Evolutionary conservation across 2,329 filamentous ascomycete species (phyloP), one percentile per base, ranked within the genome.

Genomic region (Fusarium armeniacum): DNA sequence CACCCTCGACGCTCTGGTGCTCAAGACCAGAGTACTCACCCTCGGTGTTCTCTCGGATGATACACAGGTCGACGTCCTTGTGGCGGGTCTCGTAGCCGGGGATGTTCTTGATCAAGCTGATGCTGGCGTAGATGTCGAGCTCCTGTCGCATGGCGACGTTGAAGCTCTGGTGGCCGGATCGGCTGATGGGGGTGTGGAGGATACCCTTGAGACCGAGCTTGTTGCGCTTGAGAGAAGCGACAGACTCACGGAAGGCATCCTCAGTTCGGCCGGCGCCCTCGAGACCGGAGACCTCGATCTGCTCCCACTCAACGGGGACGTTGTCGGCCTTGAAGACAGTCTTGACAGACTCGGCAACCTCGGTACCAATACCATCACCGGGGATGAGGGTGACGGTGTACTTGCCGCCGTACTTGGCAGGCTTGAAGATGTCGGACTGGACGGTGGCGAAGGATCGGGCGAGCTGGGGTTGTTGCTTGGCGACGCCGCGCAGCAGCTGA

Each of bases 21-120:
- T 99, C 96, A 69, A 99, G 90, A 68, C 96, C 96, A 72, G 94
- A 98, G 89, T 99, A 99, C 87, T 99, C 96, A 79, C 96, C 96
- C 89, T 99, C 96, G 80, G 96, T 99, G 88, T 99, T 99, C 88
- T 99, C 96, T 85, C 96, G 96, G 84, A 99, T 98, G 84, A 99
- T 98, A 90, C 94, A 97, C 75, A 98, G 90, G 82, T 99, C 96
- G 81, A 99, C 93, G 83, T 96, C 89, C 83, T 97, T 91, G 89
- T 99, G 96, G 81, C 96, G 93, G 71, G 96, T 99, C 84, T 96
- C 85, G 87, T 98, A 98, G 78, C 96, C 96, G 76, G 96, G 96
- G 78, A 99, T 98, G 88, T 99, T 99, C 91, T 98, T 98, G 88
- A 99, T 94, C 75, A 98, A 88, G 78, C 94, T 93, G 81, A 99